Evolutionary conservation across 73 alveolate species (phyloP).

Genomic region (Durusdinium trenchii): DNA sequence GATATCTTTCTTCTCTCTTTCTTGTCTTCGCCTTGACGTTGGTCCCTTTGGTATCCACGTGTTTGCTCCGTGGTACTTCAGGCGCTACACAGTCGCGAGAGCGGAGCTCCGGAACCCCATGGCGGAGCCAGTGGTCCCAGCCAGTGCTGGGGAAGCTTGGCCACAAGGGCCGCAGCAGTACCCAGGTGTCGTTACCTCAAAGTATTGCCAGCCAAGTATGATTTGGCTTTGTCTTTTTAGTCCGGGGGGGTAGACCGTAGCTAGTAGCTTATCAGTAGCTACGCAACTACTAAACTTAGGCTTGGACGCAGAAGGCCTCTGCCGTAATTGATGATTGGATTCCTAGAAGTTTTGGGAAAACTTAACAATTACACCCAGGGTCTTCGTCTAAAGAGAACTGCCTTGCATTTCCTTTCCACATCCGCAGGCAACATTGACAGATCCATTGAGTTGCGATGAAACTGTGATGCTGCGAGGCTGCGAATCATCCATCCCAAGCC

Average conservation of each 20-base stretch:
- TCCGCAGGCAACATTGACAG: too few relatives aligned
- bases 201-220: neutral
- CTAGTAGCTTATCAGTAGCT: too few relatives aligned
- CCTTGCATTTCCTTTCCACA: too few relatives aligned
- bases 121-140: conserved; percentile 95
- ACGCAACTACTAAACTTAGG: too few relatives aligned
- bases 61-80: conserved; percentile 79
- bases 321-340: too few relatives aligned
- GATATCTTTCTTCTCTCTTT: too few relatives aligned
- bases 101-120: neutral
- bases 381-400: too few relatives aligned
- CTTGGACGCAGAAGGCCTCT: too few relatives aligned
- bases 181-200: conserved; percentile 83
- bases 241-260: neutral
- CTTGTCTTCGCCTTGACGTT: conserved; percentile 67
- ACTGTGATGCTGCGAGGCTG: neutral
- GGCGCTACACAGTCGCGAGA: conserved; percentile 85
- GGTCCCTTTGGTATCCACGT: conserved; percentile 77
- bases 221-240: neutral
- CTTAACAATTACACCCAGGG: too few relatives aligned
- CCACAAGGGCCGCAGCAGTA: conserved; percentile 48
- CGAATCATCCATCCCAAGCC: conserved; percentile 95
- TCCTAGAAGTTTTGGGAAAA: too few relatives aligned
- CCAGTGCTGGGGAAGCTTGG: conserved; percentile 83
- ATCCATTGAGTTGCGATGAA: too few relatives aligned